Evolutionary conservation across 805 yeast species (phyloP).

Genomic region (Candida bentonensis): DNA sequence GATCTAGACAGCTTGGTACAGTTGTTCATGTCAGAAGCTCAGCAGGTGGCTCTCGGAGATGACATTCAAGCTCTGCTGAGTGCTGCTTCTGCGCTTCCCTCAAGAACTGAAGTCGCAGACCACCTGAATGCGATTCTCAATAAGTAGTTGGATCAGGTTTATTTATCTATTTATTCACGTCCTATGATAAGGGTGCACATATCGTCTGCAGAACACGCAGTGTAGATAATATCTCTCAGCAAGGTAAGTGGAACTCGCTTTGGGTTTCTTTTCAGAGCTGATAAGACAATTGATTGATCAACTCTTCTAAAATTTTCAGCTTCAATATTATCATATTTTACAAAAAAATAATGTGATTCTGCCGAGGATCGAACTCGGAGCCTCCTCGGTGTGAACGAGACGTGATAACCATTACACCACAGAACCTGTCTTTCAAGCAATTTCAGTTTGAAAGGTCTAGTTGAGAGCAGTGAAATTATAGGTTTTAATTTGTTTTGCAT

Average conservation of each 20-base stretch:
- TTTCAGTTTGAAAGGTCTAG: not conserved
- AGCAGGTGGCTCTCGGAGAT: not conserved
- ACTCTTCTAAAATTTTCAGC: too few relatives aligned
- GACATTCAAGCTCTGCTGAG: not conserved
- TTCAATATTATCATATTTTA: too few relatives aligned
- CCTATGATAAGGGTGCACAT: too few relatives aligned
- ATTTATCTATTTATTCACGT: too few relatives aligned
- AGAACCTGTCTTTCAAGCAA: constrained; percentile 7
- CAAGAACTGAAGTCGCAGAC: not conserved
- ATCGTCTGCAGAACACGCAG: too few relatives aligned
- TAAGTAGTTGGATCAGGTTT: too few relatives aligned
- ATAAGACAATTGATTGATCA: too few relatives aligned
- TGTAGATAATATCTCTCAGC: too few relatives aligned
- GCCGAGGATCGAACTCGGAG: constrained; percentile 9
- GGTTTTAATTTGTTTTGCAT: too few relatives aligned
- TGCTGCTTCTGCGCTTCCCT: not conserved
- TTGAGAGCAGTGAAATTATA: not conserved
- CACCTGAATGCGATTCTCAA: too few relatives aligned
- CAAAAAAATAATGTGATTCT: constrained; percentile 3
- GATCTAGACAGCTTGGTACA: not conserved
- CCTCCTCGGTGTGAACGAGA: constrained; percentile 9
- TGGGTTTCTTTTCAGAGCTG: too few relatives aligned
- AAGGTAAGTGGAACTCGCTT: too few relatives aligned
- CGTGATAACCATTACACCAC: constrained; percentile 17
- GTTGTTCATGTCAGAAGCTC: not conserved